phyloP scores from a whole-genome alignment of 768 basidiomycete species.

The Lentinula lateritia region DNA sequence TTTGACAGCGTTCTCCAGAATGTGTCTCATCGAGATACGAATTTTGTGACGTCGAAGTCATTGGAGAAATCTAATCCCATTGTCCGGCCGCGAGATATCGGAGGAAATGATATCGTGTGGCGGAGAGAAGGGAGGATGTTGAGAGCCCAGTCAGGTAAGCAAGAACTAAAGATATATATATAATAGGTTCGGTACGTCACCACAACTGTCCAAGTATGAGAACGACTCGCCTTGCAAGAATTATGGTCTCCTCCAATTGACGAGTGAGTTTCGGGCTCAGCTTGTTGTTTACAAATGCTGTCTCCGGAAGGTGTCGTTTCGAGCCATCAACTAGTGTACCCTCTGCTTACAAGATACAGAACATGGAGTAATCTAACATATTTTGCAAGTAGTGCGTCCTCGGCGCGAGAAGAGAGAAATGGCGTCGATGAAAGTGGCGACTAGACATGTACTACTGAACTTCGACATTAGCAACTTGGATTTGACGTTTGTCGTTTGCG shows the following conservation, averaged over 20 bases:
- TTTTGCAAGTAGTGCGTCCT: constrained; percentile 81
- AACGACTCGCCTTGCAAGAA: constrained; percentile 80
- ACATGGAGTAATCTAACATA: constrained; percentile 88
- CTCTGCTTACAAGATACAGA: constrained; percentile 73
- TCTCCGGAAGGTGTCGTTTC: constrained; percentile 62
- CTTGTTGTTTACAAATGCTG: constrained; percentile 96
- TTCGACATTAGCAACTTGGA: no score
- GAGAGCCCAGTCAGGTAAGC: constrained; percentile 94
- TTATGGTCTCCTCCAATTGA: constrained; percentile 97
- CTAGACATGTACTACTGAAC: constrained; percentile 8
- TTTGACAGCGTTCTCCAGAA: constrained; percentile 94
- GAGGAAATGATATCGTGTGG: constrained; percentile 94
- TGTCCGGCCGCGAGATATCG: constrained; percentile 82
- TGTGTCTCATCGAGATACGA: constrained; percentile 91
- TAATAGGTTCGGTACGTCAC: not conserved
- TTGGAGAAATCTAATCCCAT: constrained; percentile 88
- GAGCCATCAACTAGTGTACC: constrained; percentile 44
- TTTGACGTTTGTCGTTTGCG: no score
- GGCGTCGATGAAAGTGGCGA: constrained; percentile 58
- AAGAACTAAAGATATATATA: constrained; percentile 51
- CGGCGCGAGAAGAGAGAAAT: constrained; percentile 71
- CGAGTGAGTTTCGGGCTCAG: constrained; percentile 95
- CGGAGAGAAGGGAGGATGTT: constrained; percentile 97
- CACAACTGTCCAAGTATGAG: not conserved
- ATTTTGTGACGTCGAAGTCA: constrained; percentile 95